These are phyloP conservation scores for Exophiala sp. DNA, from an alignment of 2,329 filamentous ascomycete species.

Conservation along the genomic window DNA sequence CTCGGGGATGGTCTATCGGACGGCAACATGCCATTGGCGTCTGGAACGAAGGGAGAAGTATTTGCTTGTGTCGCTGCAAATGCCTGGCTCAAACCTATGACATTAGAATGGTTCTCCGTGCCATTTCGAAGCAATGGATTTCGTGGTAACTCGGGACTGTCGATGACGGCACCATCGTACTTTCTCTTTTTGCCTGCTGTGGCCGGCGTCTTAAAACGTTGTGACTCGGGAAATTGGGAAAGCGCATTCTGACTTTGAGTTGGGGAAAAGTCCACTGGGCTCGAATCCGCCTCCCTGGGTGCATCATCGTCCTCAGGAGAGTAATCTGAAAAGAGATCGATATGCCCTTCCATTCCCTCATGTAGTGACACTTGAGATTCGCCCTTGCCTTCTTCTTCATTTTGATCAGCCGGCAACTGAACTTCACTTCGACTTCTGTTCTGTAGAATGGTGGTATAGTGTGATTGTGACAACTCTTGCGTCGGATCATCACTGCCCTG, in stretches of 20 bases:
- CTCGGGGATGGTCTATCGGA: conserved; percentile 51
- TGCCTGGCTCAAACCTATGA: conserved; percentile 47
- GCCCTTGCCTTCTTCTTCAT: conserved; percentile 32
- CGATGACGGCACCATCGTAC: conserved; percentile 30
- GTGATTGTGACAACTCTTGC: conserved; percentile 44
- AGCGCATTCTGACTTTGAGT: conserved; percentile 34
- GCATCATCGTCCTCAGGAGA: conserved; percentile 12
- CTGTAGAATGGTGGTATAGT: conserved; percentile 39
- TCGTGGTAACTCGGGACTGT: conserved; percentile 40
- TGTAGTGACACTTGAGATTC: conserved; percentile 35
- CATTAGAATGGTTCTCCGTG: conserved; percentile 32
- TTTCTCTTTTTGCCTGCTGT: conserved; percentile 37
- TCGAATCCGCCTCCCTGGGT: conserved; percentile 4
- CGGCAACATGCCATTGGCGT: conserved; percentile 35
- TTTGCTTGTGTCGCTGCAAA: conserved; percentile 48
- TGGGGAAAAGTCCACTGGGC: conserved; percentile 22
- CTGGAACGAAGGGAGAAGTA: conserved; percentile 43
- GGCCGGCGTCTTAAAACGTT: conserved; percentile 43
- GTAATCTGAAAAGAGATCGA: conserved; percentile 41
- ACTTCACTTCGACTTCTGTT: conserved; percentile 35
- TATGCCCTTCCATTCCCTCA: conserved; percentile 43
- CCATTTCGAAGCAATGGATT: conserved; percentile 42
- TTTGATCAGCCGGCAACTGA: conserved; percentile 17
- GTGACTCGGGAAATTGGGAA: conserved; percentile 45
- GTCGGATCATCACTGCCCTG: conserved; percentile 40